phyloP scores from a whole-genome alignment of 371 early-diverging fungal genomes.

The Batkoa obscura region DNA sequence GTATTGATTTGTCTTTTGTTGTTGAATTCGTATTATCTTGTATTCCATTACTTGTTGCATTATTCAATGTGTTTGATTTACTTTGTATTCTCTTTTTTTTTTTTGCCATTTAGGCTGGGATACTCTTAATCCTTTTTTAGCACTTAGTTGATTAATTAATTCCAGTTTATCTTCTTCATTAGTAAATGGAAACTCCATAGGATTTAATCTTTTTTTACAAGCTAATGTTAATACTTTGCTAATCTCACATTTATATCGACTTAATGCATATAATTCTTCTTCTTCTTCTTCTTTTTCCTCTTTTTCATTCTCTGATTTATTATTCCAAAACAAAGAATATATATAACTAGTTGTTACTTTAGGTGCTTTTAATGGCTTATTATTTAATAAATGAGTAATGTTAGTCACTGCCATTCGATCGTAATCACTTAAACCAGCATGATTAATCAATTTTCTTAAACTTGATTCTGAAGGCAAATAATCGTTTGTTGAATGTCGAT shows the following conservation, averaged over 20 bases:
- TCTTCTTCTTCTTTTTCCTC: not conserved
- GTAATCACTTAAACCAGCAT: conserved; percentile 48
- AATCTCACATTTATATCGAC: not conserved
- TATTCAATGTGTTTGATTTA: not conserved
- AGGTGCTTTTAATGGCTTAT: not conserved
- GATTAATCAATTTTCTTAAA: conserved; percentile 37
- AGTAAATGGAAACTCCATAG: not conserved
- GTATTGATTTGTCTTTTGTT: too few relatives aligned
- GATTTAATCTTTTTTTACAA: not conserved
- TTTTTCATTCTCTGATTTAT: not conserved
- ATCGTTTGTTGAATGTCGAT: not conserved
- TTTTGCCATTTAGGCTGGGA: not conserved
- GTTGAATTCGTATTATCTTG: not conserved
- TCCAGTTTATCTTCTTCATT: not conserved
- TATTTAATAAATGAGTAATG: conserved; percentile 12
- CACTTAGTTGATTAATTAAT: not conserved
- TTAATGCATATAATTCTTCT: not conserved
- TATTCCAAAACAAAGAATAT: not conserved
- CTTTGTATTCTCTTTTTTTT: not conserved
- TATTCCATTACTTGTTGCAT: not conserved
- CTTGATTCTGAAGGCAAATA: conserved; percentile 14
- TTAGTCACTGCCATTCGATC: conserved; percentile 63
- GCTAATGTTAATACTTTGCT: not conserved
- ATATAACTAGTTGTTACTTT: not conserved
- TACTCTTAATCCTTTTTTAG: not conserved